Conservation (phyloP, 139 green algal genomes). For the Chlamydomonas asymmetrica region DNA sequence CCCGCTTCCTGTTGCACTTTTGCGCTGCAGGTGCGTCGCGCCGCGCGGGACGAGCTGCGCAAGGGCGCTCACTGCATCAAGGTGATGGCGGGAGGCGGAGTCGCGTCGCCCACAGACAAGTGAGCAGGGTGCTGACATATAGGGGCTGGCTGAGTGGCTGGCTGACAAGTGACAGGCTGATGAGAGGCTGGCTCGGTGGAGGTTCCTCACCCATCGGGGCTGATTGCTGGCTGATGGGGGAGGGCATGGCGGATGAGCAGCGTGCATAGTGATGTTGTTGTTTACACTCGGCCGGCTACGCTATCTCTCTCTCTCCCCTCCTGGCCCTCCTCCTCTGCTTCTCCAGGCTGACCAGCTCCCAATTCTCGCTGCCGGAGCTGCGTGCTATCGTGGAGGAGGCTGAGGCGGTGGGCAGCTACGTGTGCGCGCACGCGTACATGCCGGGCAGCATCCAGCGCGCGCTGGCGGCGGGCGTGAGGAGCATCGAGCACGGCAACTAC, state of each 20-base stretch:
- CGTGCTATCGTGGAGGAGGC: constrained; percentile 71
- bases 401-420: constrained; percentile 54
- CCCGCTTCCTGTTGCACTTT: neutral
- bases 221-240: no score
- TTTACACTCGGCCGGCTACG: no score
- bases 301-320: no score
- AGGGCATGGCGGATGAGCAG: no score
- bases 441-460: constrained; percentile 52
- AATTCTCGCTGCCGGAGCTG: constrained; percentile 66
- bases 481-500: constrained; percentile 78
- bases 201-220: no score
- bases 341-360: constrained; percentile 54
- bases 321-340: no score
- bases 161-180: no score
- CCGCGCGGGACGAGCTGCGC: constrained; percentile 66
- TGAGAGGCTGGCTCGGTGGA: no score
- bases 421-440: constrained; percentile 73
- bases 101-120: constrained; percentile 66
- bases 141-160: no score
- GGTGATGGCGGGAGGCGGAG: constrained; percentile 70
- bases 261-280: no score
- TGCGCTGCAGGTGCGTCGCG: constrained; percentile 27
- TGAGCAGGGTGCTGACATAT: no score
- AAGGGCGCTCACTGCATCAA: constrained; percentile 73
- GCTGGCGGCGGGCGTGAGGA: constrained; percentile 26